Evolutionary conservation across 495 filamentous ascomycete species (phyloP).

Genomic region (Thozetella sp.): DNA sequence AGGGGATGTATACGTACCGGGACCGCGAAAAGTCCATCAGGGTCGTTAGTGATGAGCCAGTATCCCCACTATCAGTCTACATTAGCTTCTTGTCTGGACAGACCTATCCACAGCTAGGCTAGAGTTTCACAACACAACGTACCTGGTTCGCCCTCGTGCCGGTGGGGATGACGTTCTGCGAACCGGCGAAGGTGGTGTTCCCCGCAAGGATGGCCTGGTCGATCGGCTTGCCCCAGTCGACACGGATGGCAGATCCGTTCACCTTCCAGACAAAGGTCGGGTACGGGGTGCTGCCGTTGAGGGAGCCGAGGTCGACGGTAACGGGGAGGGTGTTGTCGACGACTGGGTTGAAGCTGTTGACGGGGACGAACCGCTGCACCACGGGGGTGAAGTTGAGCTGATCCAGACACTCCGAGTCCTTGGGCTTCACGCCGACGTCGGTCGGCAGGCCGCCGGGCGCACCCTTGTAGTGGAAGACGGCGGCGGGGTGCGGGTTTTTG

Average conservation of each 20-base stretch:
- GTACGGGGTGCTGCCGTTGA: constrained; percentile 3
- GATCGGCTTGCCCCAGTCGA: constrained; percentile 44
- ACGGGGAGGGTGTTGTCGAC: constrained; percentile 29
- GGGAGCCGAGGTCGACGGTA: constrained; percentile 19
- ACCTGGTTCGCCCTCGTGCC: constrained; percentile 26
- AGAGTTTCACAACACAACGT: too few relatives aligned
- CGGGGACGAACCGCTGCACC: constrained; percentile 21
- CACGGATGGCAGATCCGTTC: constrained; percentile 34
- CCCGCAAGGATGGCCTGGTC: constrained; percentile 32
- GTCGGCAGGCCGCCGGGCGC: constrained; percentile 25
- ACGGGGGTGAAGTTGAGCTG: constrained; percentile 28
- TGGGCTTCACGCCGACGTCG: constrained; percentile 19
- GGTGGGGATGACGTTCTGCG: constrained; percentile 37
- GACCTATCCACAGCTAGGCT: too few relatives aligned
- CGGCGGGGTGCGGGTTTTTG: constrained; percentile 27
- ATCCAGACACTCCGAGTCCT: constrained; percentile 30
- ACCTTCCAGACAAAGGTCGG: constrained; percentile 41
- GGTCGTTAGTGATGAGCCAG: constrained; percentile 54
- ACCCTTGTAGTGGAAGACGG: constrained; percentile 38
- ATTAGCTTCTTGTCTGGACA: background rate
- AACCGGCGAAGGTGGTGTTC: constrained; percentile 32
- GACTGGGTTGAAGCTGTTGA: constrained; percentile 19
- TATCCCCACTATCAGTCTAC: constrained; percentile 39
- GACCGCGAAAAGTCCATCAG: constrained; percentile 29
- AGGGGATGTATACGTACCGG: constrained; percentile 11